Evolutionary conservation across 192 early-diverging fungal genomes (phyloP), one percentile per base, ranked within the genome.

Genomic region (Coemansia sp.): DNA sequence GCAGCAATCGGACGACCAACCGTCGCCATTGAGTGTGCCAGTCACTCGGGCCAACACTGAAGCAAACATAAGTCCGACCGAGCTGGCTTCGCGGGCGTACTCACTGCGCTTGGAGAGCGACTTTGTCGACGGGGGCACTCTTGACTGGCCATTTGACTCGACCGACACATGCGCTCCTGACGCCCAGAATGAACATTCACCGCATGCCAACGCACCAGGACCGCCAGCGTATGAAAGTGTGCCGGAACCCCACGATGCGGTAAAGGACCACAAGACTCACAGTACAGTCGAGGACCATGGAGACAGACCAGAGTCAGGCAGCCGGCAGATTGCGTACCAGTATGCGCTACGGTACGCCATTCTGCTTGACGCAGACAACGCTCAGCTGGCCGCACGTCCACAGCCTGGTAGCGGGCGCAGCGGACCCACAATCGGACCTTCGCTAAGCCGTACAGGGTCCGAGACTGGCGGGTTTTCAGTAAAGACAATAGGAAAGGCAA

Each of bases 281-380:
- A 19, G 0, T 16, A 8, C 48, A 8, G 48, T 7, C 16, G 48
- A 49, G 48, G 48, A 49, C 48, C 48, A 49, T n/a, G 19, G 14
- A 5, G 14, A n/a, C 48, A 19, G 48, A 19, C 48, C 48, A 19
- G 48, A 45, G 8, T 45, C 23, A 55, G 74, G 69, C 12, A 59
- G 51, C 16, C 71, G 69, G 23, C 55, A 59, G 14, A 75, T 74
- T 29, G 68, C 80, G 3, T 82, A 82, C 62, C 80, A 82, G 56
- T 82, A 82, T 51, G 80, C 75, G 25, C 71, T 82, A n/a, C 65
- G 80, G 12, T 78, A 77, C 37, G 80, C 80, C 35, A 71, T 82
- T 43, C 54, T 82, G 26, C 53, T 82, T 45, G 80, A 82, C 35
- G 71, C 71, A 8, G 80, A 82, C 35, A 82, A 57, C 27, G 68